Conservation (phyloP, 1,139 yeast genomes). For the Suhomyces yuchorum region DNA sequence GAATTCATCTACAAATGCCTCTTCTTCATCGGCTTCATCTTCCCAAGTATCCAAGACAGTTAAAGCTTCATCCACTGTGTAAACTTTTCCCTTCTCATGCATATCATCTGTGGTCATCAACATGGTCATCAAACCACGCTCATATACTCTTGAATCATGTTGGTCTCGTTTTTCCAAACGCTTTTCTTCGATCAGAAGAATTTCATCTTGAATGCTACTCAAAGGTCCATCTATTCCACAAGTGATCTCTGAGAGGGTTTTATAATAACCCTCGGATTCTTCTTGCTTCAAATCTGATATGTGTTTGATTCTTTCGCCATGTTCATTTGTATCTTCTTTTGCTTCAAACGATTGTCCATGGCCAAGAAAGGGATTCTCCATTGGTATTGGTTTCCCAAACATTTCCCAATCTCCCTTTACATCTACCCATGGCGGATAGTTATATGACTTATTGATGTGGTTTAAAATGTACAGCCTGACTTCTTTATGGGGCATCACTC, state of each 20-base stretch:
- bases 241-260: conserved; percentile 2
- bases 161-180: conserved; percentile 23
- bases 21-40: conserved; percentile 6
- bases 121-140: conserved; percentile 23
- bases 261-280: conserved; percentile 3
- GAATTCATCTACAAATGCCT: not conserved
- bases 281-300: conserved; percentile 5
- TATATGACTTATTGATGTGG: conserved; percentile 4
- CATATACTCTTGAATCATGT: conserved; percentile 24
- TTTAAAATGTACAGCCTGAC: conserved; percentile 11
- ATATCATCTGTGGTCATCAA: conserved; percentile 14
- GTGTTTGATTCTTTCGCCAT: conserved; percentile 5
- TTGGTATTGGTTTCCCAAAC: conserved; percentile 3
- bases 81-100: conserved; percentile 9
- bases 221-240: conserved; percentile 9
- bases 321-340: conserved; percentile 1
- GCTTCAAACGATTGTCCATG: not conserved
- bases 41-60: conserved; percentile 19
- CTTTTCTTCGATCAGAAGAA: conserved; percentile 15
- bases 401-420: conserved; percentile 7
- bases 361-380: conserved; percentile 13
- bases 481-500: conserved; percentile 14
- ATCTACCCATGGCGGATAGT: conserved; percentile 12
- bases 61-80: conserved; percentile 15
- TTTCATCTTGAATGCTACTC: conserved; percentile 16